Base-by-base conservation (phyloP, 345 rosid species). In the Carallia brachiata region DNA sequence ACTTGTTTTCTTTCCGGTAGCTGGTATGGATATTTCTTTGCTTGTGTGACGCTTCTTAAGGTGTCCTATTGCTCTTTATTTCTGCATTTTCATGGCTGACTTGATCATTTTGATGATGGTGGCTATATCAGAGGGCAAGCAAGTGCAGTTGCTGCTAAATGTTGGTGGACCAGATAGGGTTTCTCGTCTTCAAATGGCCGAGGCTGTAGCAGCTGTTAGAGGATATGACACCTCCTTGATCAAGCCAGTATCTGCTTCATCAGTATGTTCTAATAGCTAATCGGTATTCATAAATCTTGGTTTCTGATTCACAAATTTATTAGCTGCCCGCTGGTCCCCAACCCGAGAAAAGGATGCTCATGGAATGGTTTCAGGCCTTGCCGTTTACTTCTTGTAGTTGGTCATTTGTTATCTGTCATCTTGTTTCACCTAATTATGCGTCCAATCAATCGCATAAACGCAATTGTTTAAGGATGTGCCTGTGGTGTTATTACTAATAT, bases 141-240 rank as follows among this genome's bases (percentile, higher is more conserved):
- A 70, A 74, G 86, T 88, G 96, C 84, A 78, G 71, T 63, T 87
- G 53, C 80, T 94, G 30, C 75, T 94, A 63, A 94, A 94, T 72
- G 84, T 87, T 67, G 96, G 95, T 65, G 97, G 97, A 72, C 93
- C 88, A 0, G 89, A 94, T 62, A 85, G 97, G 70, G 82, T 89
- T 12, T 94, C 97, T 54, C 94, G 95, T 61, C 89, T 85, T 84
- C 85, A 91, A 74, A 94, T 94, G 96, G 98, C 98, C 0, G 86
- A 94, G 81, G 74, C 76, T 19, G 93, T 91, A 71, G 95, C 95
- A 19, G 72, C 80, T 63, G 65, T 88, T 66, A 80, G 87, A 81
- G 96, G 96, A 75, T 70, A 89, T 63, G 68, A 69, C 73, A 28
- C 75, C 27, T 83, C 93, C 37, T 84, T 86, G 75, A 88, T 91